Evolutionary conservation across 2,329 filamentous ascomycete genomes (phyloP).

Genomic region (Juglanconis oblonga): DNA sequence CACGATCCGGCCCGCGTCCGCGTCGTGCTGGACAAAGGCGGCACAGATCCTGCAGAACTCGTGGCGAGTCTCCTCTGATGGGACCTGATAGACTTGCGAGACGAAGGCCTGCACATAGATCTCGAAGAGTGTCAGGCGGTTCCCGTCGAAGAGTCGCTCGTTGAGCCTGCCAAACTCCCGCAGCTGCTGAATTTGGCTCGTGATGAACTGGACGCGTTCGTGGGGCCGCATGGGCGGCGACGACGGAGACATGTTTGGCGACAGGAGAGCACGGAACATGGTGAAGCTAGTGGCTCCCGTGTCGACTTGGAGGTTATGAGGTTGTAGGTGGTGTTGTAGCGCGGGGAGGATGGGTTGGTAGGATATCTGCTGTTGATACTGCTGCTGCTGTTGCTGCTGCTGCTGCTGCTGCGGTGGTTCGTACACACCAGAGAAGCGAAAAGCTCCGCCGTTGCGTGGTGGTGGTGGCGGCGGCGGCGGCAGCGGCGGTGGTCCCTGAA

Average conservation of each 20-base stretch:
- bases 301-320: neutral
- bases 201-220: neutral
- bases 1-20: neutral
- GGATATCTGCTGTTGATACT: neutral
- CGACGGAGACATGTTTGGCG: neutral
- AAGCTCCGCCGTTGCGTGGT: neutral
- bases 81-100: neutral
- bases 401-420: neutral
- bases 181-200: neutral
- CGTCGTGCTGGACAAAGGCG: conserved; percentile 3
- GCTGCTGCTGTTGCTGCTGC: neutral
- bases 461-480: neutral
- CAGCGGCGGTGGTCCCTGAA: neutral
- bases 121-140: conserved; percentile 5
- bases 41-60: conserved; percentile 4
- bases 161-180: neutral
- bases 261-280: neutral
- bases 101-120: neutral
- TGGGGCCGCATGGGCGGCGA: neutral
- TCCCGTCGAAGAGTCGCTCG: neutral
- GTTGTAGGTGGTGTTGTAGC: neutral
- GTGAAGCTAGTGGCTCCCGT: neutral
- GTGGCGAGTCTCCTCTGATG: neutral
- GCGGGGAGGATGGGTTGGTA: neutral
- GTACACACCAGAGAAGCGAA: neutral